phyloP scores from a whole-genome alignment of 2,329 filamentous ascomycete species.

The Lasiodiplodia sp. region DNA sequence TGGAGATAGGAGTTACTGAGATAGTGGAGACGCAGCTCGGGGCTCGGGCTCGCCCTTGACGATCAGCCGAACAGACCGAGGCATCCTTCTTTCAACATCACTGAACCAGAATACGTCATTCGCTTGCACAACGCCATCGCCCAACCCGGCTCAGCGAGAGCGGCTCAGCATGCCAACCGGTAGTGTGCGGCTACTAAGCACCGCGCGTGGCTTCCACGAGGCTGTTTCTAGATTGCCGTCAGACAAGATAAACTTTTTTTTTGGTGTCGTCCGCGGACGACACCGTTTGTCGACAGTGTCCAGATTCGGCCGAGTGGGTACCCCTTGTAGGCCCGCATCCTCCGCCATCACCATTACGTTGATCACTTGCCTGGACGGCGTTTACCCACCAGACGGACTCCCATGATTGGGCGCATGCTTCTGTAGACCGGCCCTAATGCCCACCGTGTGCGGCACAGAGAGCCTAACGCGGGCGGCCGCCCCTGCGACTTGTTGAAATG shows the following conservation, averaged over 20 bases:
- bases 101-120: constrained; percentile 5
- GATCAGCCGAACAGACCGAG: constrained; percentile 9
- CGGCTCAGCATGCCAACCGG: background rate
- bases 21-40: background rate
- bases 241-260: background rate
- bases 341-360: constrained; percentile 1
- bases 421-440: background rate
- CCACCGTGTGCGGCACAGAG: constrained; percentile 7
- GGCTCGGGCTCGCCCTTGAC: constrained; percentile 5
- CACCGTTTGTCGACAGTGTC: background rate
- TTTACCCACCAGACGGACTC: background rate
- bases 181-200: background rate
- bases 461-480: background rate
- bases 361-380: background rate
- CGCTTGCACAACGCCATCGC: background rate
- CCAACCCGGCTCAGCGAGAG: background rate
- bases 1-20: constrained; percentile 7
- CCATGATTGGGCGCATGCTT: background rate
- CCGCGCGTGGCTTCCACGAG: background rate
- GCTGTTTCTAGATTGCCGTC: background rate
- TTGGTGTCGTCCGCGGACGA: background rate
- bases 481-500: background rate
- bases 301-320: constrained; percentile 9
- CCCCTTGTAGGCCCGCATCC: background rate
- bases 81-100: constrained; percentile 8